Conservation (phyloP, 148 eudicot species). For the Polygonum maritimum region DNA sequence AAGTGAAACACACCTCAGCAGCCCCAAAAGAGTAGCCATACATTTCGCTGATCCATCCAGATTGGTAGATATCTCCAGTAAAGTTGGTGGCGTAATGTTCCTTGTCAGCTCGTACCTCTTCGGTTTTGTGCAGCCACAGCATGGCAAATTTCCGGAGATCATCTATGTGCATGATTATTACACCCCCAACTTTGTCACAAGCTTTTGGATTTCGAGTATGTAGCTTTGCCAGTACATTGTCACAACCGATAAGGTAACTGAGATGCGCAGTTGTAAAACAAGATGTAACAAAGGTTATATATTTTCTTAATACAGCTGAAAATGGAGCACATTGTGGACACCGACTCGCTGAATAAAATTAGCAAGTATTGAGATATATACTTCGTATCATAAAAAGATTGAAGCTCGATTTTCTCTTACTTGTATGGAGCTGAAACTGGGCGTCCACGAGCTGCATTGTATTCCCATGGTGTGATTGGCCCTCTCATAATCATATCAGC, state of each 20-base stretch:
- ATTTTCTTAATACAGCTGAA: neutral
- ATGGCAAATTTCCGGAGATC: constrained; percentile 79
- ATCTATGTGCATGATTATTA: constrained; percentile 85
- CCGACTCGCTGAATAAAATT: neutral
- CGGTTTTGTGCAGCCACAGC: constrained; percentile 81
- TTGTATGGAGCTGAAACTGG: constrained; percentile 95
- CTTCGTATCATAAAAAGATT: neutral
- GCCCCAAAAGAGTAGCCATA: constrained; percentile 94
- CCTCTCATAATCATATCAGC: constrained; percentile 99
- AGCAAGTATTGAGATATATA: neutral
- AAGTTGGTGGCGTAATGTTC: constrained; percentile 72
- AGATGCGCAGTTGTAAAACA: neutral
- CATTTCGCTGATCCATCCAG: constrained; percentile 99
- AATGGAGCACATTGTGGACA: neutral
- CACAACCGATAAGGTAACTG: constrained; percentile 95
- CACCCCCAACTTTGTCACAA: constrained; percentile 96
- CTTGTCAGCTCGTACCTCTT: constrained; percentile 86
- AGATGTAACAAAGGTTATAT: neutral
- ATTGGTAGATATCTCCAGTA: constrained; percentile 78
- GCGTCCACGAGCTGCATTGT: constrained; percentile 65
- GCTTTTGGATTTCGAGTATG: constrained; percentile 87
- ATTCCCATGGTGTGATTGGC: constrained; percentile 94
- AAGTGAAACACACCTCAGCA: constrained; percentile 58
- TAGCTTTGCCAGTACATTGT: constrained; percentile 79
- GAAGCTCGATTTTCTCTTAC: constrained; percentile 30